Evolutionary conservation across 441 rosid genomes (phyloP).

Genomic region (Sinapis alba): DNA sequence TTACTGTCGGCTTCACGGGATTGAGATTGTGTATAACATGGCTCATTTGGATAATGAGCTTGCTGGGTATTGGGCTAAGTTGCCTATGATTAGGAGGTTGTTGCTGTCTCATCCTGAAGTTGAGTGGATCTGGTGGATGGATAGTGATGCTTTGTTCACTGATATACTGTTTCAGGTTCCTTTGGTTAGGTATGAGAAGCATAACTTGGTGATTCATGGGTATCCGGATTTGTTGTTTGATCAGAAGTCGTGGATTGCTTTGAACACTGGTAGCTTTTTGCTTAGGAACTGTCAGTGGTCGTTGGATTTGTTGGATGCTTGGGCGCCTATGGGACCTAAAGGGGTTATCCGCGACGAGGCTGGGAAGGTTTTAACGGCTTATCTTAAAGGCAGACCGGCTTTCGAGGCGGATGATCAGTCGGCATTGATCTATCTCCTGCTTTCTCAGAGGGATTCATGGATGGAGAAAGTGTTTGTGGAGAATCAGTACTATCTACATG

Average conservation of each 20-base stretch:
- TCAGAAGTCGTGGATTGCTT: slow-evolving; percentile 92
- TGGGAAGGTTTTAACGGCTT: slow-evolving; percentile 81
- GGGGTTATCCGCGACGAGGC: slow-evolving; percentile 87
- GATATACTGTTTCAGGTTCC: slow-evolving; percentile 95
- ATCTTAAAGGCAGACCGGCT: slow-evolving; percentile 87
- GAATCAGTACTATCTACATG: slow-evolving; percentile 89
- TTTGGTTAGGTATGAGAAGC: slow-evolving; percentile 53
- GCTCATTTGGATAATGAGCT: slow-evolving; percentile 92
- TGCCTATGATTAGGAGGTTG: slow-evolving; percentile 87
- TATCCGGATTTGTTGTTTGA: slow-evolving; percentile 83
- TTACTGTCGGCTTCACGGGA: slow-evolving; percentile 94
- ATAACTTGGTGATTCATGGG: slow-evolving; percentile 86
- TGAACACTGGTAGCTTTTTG: slow-evolving; percentile 93
- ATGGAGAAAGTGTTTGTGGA: slow-evolving; percentile 87
- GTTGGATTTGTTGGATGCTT: slow-evolving; percentile 85
- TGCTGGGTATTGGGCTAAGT: slow-evolving; percentile 94
- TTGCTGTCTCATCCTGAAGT: slow-evolving; percentile 92
- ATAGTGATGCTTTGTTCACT: slow-evolving; percentile 94
- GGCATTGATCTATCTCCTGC: slow-evolving; percentile 80
- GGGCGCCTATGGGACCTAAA: slow-evolving; percentile 99
- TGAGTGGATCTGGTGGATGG: slow-evolving; percentile 99
- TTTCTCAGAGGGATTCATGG: slow-evolving; percentile 83
- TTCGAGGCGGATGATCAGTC: slow-evolving; percentile 99
- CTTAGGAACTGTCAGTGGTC: slow-evolving; percentile 95
- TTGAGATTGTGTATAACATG: slow-evolving; percentile 94